These are phyloP conservation scores for Alternaria sp. DNA, from an alignment of 2,329 filamentous ascomycete species.

Conservation along the genomic window DNA sequence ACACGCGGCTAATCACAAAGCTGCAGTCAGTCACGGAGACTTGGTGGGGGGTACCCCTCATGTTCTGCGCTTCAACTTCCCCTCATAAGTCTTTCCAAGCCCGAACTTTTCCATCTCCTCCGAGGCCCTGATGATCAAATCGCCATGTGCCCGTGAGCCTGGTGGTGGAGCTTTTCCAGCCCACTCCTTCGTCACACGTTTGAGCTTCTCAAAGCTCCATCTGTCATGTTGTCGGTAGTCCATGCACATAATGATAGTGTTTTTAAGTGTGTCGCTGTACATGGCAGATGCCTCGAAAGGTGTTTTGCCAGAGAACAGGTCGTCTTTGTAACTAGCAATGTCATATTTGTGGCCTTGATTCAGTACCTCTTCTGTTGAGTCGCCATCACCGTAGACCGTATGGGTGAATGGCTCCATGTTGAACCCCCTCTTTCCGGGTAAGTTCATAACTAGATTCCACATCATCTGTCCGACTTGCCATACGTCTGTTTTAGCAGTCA, in stretches of 20 bases:
- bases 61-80: not conserved
- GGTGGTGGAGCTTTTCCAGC: not conserved
- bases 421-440: not conserved
- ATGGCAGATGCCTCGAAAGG: not conserved
- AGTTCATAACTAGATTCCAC: conserved; percentile 8
- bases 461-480: conserved; percentile 13
- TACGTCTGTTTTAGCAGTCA: conserved; percentile 8
- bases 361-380: not conserved
- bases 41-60: not conserved
- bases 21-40: not conserved
- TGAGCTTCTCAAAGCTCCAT: not conserved
- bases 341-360: not conserved
- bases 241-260: not conserved
- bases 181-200: not conserved
- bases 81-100: not conserved
- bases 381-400: not conserved
- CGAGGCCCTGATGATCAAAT: not conserved
- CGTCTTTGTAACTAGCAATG: not conserved
- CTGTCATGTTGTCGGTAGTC: not conserved
- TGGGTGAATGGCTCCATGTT: not conserved
- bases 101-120: not conserved
- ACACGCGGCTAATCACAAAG: not conserved
- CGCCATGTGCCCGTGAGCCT: not conserved
- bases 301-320: not conserved
- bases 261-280: not conserved